These are phyloP conservation scores for Saccharomycopsis selenospora DNA, from an alignment of 805 yeast genomes.

Conservation along the genomic window DNA sequence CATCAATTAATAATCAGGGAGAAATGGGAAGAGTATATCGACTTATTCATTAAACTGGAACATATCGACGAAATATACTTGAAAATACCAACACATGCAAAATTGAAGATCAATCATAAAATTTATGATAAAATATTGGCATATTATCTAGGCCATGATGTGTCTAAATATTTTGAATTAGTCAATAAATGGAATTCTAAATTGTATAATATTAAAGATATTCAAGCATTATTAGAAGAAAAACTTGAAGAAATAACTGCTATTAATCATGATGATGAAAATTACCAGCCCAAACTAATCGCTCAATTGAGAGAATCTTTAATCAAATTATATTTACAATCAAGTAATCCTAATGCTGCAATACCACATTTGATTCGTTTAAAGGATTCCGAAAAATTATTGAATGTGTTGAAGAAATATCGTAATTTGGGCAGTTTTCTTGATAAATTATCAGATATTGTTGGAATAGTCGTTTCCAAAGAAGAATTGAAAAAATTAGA, in stretches of 20 bases:
- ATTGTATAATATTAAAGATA: constrained; percentile 39
- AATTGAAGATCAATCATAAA: constrained; percentile 30
- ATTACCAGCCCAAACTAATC: too few relatives aligned
- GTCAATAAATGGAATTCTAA: constrained; percentile 51
- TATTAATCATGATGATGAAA: constrained; percentile 22
- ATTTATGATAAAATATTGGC: constrained; percentile 43
- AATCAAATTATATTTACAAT: constrained; percentile 47
- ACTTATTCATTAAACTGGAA: constrained; percentile 41
- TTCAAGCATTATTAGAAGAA: constrained; percentile 43
- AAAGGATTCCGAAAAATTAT: constrained; percentile 41
- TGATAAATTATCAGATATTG: constrained; percentile 43
- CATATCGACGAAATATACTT: constrained; percentile 42
- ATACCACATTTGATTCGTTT: constrained; percentile 53
- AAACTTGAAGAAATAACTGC: constrained; percentile 32
- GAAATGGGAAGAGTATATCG: constrained; percentile 64
- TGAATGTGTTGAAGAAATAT: constrained; percentile 52
- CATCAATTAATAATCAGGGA: constrained; percentile 24
- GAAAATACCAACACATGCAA: constrained; percentile 45
- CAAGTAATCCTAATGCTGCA: constrained; percentile 55
- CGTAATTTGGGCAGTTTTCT: constrained; percentile 52
- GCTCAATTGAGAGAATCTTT: constrained; percentile 36
- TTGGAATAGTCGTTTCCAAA: constrained; percentile 35
- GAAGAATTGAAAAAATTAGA: constrained; percentile 32
- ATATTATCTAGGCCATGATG: constrained; percentile 36
- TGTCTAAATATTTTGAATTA: constrained; percentile 34